Evolutionary conservation across 305 asterid species (phyloP).

Genomic region (Rubia balearica): DNA sequence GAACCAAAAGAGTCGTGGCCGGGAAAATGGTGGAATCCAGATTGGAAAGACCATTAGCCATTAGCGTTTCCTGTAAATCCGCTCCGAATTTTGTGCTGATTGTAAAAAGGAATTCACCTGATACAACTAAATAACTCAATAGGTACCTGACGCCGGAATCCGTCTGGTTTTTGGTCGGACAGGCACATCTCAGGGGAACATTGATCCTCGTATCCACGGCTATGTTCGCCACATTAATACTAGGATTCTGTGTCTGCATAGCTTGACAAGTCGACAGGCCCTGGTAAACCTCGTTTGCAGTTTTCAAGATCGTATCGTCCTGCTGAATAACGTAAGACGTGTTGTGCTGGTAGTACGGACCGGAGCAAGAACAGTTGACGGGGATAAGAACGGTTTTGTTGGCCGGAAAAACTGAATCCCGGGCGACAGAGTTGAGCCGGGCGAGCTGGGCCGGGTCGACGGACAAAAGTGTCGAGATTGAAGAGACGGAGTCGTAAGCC

Average conservation of each 20-base stretch:
- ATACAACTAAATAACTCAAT: slow-evolving; percentile 42
- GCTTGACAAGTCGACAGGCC: slow-evolving; percentile 76
- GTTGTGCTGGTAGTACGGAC: slow-evolving; percentile 46
- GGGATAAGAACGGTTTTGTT: slow-evolving; percentile 51
- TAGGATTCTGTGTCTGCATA: slow-evolving; percentile 38
- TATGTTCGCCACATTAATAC: slow-evolving; percentile 2
- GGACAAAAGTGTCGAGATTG: slow-evolving; percentile 49
- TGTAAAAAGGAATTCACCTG: slow-evolving; percentile 26
- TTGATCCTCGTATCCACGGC: slow-evolving; percentile 27
- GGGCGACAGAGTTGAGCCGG: slow-evolving; percentile 47
- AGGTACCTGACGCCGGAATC: slow-evolving; percentile 44
- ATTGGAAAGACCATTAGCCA: slow-evolving; percentile 50
- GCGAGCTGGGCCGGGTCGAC: slow-evolving; percentile 40
- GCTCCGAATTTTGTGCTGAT: slow-evolving; percentile 39
- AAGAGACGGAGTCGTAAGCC: slow-evolving; percentile 31
- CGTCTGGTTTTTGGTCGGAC: slow-evolving; percentile 56
- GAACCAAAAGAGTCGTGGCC: slow-evolving; percentile 59
- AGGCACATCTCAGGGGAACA: slow-evolving; percentile 80
- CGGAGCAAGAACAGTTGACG: slow-evolving; percentile 73
- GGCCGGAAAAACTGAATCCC: slow-evolving; percentile 23
- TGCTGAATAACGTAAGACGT: slow-evolving; percentile 31
- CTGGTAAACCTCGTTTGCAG: slow-evolving; percentile 44
- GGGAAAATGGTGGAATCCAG: slow-evolving; percentile 33
- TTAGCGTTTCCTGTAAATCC: slow-evolving; percentile 23
- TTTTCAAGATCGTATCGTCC: slow-evolving; percentile 7